Base-by-base conservation (phyloP, 2,329 filamentous ascomycete species). In the Ophidiomyces ophidiicola region DNA sequence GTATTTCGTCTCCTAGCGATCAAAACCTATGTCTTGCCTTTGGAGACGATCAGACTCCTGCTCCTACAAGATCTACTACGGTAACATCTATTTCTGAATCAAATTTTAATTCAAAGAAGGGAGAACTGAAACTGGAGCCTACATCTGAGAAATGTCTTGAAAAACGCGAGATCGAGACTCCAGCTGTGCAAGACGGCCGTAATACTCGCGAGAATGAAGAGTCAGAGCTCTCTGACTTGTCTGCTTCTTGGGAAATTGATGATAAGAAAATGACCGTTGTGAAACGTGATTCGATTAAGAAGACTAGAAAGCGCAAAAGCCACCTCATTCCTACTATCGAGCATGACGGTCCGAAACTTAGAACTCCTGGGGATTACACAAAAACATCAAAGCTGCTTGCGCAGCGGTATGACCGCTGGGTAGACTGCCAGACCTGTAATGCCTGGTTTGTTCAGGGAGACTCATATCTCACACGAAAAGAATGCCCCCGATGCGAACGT, bases 401-500 rank as follows among this genome's bases (percentile, higher is more conserved):
- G 0, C 79, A 86, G 46, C 77, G 80, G 64, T 68, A 86, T 67
- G 68, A 85, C 69, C 54, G 74, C 41, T 96, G 87, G 88, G 82
- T 93, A 31, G 76, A 85, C 46, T 98, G 90, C 62, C 82, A 77
- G 36, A 85, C 82, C 18, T 98, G 90, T 62, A 73, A 75, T 35
- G 71, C 72, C 1, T 76, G 79, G 44, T 98, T 96, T 55, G 80
- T 96, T 4, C 88, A 96, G 58, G 71, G 76, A 28, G 82, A 96
- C 47, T 85, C 84, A 0, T 94, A 93, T 57, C 80, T 79, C 48
- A 94, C 87, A 1, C 76, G 80, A 37, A 78, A 81, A 34, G 80
- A 84, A 11, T 98, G 90, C 57, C 87, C 85, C 3, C 76, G 90
- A 5, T 98, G 90, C 59, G 90, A 98, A 63, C 76, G 90, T 0